phyloP scores from a whole-genome alignment of 2,329 filamentous ascomycete species.

The Cercospora zeae-maydis region DNA sequence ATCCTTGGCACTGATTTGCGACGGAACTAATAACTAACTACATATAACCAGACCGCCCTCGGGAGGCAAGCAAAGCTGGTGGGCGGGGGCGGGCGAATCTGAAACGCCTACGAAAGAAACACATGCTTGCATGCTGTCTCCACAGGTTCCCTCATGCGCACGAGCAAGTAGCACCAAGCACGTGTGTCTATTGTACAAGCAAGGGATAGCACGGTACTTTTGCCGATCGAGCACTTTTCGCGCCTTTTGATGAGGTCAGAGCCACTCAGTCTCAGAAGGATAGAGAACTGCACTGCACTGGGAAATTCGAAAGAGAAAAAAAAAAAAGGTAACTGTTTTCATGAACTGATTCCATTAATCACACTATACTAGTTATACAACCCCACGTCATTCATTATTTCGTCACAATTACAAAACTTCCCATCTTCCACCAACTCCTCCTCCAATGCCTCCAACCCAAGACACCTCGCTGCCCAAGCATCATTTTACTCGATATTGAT shows the following conservation, averaged over 20 bases:
- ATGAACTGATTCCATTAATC: constrained; percentile 2
- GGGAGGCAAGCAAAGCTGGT: neutral
- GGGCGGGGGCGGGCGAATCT: no score
- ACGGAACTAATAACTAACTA: no score
- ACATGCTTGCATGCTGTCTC: no score
- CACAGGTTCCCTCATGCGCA: no score
- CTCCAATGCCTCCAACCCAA: neutral
- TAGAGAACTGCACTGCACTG: no score
- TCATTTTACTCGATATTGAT: constrained; percentile 57
- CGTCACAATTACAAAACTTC: neutral
- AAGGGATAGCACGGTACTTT: no score
- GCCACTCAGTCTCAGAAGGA: neutral
- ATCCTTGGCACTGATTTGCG: neutral
- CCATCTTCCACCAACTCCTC: neutral
- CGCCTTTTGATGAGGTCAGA: neutral
- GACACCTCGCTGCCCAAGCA: neutral
- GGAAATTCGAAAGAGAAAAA: neutral
- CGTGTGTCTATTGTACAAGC: no score
- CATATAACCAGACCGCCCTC: neutral
- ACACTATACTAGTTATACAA: constrained; percentile 16
- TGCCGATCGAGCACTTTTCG: no score
- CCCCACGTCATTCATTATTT: constrained; percentile 10
- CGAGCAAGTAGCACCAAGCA: no score
- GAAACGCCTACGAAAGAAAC: no score
- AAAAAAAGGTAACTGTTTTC: neutral